These are phyloP conservation scores for Allium sativum DNA, from an alignment of 106 monocot species.

Conservation along the genomic window DNA sequence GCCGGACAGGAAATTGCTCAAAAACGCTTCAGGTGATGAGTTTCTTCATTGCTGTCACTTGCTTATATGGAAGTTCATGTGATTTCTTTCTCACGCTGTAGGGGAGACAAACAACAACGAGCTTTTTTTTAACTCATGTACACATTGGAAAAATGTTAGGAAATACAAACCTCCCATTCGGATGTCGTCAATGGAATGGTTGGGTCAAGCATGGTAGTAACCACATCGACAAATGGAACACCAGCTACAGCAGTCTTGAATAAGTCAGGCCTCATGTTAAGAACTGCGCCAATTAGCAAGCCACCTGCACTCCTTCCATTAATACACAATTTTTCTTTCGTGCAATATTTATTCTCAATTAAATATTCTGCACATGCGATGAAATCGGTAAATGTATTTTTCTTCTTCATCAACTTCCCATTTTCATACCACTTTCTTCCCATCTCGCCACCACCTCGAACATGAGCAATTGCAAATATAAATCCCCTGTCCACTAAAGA, in stretches of 20 bases:
- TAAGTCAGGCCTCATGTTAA: conserved; percentile 96
- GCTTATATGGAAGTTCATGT: too few relatives aligned
- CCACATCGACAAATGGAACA: conserved; percentile 93
- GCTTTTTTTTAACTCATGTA: background rate
- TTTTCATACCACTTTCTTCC: conserved; percentile 89
- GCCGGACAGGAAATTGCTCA: background rate
- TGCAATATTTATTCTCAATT: conserved; percentile 69
- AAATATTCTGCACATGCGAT: conserved; percentile 88
- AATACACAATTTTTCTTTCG: conserved; percentile 81
- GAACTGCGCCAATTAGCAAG: conserved; percentile 81
- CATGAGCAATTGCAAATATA: conserved; percentile 78
- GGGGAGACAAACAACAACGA: too few relatives aligned
- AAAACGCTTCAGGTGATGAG: too few relatives aligned
- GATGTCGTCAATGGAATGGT: conserved; percentile 88
- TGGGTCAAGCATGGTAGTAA: conserved; percentile 98
- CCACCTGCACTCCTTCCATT: conserved; percentile 96
- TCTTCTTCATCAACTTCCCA: conserved; percentile 73
- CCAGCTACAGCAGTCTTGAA: conserved; percentile 84
- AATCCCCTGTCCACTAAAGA: conserved; percentile 80
- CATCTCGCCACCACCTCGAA: conserved; percentile 96
- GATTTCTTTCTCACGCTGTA: too few relatives aligned
- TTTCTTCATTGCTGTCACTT: too few relatives aligned
- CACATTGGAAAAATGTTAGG: background rate
- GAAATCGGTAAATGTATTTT: conserved; percentile 49
- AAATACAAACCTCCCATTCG: conserved; percentile 78